Conservation (phyloP, 1,284 basidiomycete genomes). For the Puccinia triticina region DNA sequence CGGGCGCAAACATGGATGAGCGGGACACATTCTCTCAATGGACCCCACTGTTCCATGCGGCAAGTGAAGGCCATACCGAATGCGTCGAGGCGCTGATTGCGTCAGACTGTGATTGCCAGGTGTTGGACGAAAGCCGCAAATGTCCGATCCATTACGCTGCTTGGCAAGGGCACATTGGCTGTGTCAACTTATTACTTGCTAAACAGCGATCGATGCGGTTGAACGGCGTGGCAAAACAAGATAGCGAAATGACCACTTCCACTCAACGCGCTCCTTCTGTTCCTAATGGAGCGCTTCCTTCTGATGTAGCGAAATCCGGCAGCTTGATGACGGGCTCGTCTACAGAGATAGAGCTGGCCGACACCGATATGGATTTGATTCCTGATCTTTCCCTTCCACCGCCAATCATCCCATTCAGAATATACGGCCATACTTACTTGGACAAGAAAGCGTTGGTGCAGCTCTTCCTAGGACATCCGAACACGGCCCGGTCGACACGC, state of each 20-base stretch:
- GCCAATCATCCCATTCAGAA: constrained; percentile 84
- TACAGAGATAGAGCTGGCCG: constrained; percentile 53
- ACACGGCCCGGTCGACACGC: constrained; percentile 48
- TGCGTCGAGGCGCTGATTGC: constrained; percentile 79
- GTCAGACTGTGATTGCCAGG: constrained; percentile 74
- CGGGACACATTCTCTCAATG: constrained; percentile 77
- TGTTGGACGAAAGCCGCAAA: constrained; percentile 81
- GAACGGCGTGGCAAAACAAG: background rate
- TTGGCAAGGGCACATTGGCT: constrained; percentile 90
- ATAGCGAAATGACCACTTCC: background rate
- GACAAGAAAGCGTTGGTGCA: constrained; percentile 86
- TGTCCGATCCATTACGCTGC: constrained; percentile 91
- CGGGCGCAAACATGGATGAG: constrained; percentile 59
- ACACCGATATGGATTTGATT: constrained; percentile 74
- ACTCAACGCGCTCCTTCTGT: background rate
- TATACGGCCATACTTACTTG: constrained; percentile 64
- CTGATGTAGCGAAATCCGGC: constrained; percentile 12
- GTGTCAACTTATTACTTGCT: constrained; percentile 72
- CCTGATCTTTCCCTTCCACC: constrained; percentile 92
- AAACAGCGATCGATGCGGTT: constrained; percentile 62
- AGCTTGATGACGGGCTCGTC: constrained; percentile 36
- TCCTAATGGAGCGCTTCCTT: background rate
- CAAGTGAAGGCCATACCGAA: constrained; percentile 78
- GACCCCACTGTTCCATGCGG: constrained; percentile 96
- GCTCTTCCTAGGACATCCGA: constrained; percentile 76